phyloP scores from a whole-genome alignment of 352 stramenopile genomes.

The Phytophthora tentaculata region DNA sequence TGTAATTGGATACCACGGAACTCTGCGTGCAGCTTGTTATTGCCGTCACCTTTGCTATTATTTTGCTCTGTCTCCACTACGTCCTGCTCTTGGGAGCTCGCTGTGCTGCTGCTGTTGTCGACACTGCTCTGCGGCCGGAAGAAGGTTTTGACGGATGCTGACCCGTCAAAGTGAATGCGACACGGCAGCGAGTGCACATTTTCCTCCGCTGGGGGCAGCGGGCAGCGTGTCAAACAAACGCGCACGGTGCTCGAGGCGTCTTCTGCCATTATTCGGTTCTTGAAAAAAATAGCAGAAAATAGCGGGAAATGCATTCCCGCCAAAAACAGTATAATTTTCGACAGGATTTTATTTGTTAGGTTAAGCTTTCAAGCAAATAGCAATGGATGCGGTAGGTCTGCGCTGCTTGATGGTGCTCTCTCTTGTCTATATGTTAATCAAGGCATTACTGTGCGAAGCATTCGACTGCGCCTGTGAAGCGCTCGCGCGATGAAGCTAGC shows the following conservation, averaged over 20 bases:
- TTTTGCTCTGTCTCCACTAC: constrained; percentile 18
- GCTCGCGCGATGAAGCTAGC: constrained; percentile 77
- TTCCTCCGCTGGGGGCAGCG: constrained; percentile 57
- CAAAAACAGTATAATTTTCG: constrained; percentile 28
- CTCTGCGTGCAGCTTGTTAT: constrained; percentile 45
- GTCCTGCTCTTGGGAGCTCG: constrained; percentile 31
- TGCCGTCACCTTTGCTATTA: constrained; percentile 7
- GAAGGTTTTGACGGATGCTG: constrained; percentile 74
- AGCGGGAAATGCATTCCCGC: constrained; percentile 27
- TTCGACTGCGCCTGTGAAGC: constrained; percentile 16
- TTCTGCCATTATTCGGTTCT: constrained; percentile 22
- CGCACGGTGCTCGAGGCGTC: constrained; percentile 27
- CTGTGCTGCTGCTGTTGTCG: constrained; percentile 34
- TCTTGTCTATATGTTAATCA: neutral
- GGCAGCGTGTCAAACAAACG: constrained; percentile 81
- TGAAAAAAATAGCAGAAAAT: constrained; percentile 4
- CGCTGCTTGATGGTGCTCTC: neutral
- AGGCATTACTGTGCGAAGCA: constrained; percentile 5
- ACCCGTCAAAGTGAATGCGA: constrained; percentile 70
- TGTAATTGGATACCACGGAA: constrained; percentile 77
- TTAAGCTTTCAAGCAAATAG: too few species aligned
- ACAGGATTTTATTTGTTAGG: constrained; percentile 7
- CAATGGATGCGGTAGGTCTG: constrained; percentile 32
- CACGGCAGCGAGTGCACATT: constrained; percentile 81
- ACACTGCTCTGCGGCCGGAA: constrained; percentile 53